phyloP scores from a whole-genome alignment of 768 basidiomycete species.

The Candolleomyces eurysporus region DNA sequence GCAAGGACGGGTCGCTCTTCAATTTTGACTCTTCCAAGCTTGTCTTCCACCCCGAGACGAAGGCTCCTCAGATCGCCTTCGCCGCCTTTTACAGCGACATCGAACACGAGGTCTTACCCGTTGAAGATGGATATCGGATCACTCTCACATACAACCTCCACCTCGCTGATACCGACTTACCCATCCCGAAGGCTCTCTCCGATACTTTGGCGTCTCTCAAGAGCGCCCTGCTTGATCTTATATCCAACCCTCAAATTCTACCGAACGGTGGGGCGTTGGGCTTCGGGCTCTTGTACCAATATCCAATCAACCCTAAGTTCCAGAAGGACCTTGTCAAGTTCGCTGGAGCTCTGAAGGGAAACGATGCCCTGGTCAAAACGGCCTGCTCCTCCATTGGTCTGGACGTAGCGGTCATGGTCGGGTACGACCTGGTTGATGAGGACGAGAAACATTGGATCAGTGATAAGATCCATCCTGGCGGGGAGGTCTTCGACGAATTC shows the following conservation, averaged over 20 bases:
- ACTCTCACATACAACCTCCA: slow-evolving; percentile 44
- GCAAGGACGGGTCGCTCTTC: slow-evolving; percentile 25
- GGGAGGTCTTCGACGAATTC: no score
- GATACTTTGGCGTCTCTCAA: slow-evolving; percentile 12
- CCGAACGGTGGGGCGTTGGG: slow-evolving; percentile 32
- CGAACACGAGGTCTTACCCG: slow-evolving; percentile 37
- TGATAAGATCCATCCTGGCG: no score
- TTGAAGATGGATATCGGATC: slow-evolving; percentile 36
- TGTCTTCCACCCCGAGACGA: neutral
- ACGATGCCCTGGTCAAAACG: slow-evolving; percentile 21
- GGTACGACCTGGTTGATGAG: no score
- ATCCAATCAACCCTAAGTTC: slow-evolving; percentile 21
- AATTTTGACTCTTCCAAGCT: slow-evolving; percentile 33
- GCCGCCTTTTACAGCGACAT: slow-evolving; percentile 39
- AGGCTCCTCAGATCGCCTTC: slow-evolving; percentile 26
- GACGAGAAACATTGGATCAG: no score
- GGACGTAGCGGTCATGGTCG: slow-evolving; percentile 10
- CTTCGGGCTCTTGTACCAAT: slow-evolving; percentile 32
- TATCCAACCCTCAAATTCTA: slow-evolving; percentile 24
- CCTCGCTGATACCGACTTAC: slow-evolving; percentile 7
- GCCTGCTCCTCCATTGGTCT: slow-evolving; percentile 18
- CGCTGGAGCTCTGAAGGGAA: slow-evolving; percentile 24
- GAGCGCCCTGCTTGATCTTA: slow-evolving; percentile 20
- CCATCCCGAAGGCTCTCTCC: neutral
- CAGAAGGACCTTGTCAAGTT: slow-evolving; percentile 12